Conservation (phyloP, 768 basidiomycete species). For the Lactifluus subvellereus region DNA sequence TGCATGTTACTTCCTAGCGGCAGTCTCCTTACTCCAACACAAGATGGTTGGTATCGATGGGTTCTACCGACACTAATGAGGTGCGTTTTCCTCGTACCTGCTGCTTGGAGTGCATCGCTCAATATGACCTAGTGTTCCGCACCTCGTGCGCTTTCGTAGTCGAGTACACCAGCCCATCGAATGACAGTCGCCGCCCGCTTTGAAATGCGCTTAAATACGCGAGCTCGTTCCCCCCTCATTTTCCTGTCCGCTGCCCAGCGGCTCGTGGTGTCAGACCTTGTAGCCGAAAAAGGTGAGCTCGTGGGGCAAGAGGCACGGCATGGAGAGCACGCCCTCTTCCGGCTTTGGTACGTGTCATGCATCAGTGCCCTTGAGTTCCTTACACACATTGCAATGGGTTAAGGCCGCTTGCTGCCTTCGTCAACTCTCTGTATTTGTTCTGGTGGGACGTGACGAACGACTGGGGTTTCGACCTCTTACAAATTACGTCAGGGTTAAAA, state of each 20-base stretch:
- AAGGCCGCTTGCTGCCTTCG: constrained; percentile 76
- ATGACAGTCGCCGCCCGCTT: constrained; percentile 65
- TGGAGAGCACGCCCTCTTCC: constrained; percentile 73
- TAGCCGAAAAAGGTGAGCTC: constrained; percentile 41
- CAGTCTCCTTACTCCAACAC: constrained; percentile 60
- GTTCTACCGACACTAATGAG: constrained; percentile 82
- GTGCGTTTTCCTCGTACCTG: constrained; percentile 37
- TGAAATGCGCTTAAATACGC: constrained; percentile 96
- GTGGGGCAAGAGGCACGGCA: constrained; percentile 52
- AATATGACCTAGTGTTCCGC: constrained; percentile 61
- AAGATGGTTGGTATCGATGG: constrained; percentile 64
- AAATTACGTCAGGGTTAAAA: constrained; percentile 22
- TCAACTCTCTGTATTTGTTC: constrained; percentile 93
- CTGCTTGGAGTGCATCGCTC: constrained; percentile 1
- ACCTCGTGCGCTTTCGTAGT: constrained; percentile 77
- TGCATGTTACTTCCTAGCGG: constrained; percentile 85
- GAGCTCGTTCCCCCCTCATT: constrained; percentile 91
- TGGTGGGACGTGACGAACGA: constrained; percentile 99
- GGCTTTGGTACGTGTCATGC: constrained; percentile 56
- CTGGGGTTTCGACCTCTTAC: constrained; percentile 85
- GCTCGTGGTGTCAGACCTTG: constrained; percentile 53
- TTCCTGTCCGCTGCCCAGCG: constrained; percentile 89
- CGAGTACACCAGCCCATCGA: constrained; percentile 67
- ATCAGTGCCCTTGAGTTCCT: neutral
- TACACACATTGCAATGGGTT: neutral